Conservation (phyloP, 768 basidiomycete genomes). For the Tylopilus sp. region DNA sequence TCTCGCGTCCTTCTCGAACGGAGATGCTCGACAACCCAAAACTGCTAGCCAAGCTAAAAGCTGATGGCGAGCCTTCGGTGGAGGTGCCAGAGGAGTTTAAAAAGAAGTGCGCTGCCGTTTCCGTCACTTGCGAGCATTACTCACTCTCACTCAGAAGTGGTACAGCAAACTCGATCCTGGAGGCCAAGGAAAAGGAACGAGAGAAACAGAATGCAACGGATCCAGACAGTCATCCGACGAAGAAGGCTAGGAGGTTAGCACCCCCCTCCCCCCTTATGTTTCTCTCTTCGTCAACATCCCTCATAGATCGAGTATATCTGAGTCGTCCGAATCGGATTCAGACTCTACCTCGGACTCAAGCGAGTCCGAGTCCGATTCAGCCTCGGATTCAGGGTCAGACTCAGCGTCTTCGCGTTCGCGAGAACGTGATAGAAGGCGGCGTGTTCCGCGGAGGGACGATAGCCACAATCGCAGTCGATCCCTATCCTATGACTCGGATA, state of each 20-base stretch:
- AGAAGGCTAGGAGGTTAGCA: constrained; percentile 40
- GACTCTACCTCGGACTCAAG: constrained; percentile 38
- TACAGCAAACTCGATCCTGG: constrained; percentile 81
- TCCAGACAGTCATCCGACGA: constrained; percentile 30
- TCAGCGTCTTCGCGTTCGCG: constrained; percentile 44
- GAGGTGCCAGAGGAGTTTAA: constrained; percentile 93
- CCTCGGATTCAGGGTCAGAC: constrained; percentile 43
- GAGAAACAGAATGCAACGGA: constrained; percentile 36
- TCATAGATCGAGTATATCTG: constrained; percentile 28
- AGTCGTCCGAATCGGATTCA: constrained; percentile 27
- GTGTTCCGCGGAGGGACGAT: constrained; percentile 28
- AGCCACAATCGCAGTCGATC: constrained; percentile 25
- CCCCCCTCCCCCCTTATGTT: constrained; percentile 18
- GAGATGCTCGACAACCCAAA: constrained; percentile 80
- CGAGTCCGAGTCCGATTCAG: constrained; percentile 40
- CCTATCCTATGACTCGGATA: constrained; percentile 15
- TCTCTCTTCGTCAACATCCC: not conserved
- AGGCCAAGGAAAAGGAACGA: constrained; percentile 77
- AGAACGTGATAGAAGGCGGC: constrained; percentile 40
- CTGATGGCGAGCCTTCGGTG: constrained; percentile 70
- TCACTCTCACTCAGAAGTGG: constrained; percentile 49
- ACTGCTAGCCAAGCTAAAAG: constrained; percentile 60
- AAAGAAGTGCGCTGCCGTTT: constrained; percentile 51
- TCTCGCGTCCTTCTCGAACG: constrained; percentile 86
- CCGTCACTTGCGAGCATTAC: not conserved